phyloP scores from a whole-genome alignment of 2,329 filamentous ascomycete genomes.

The Allantophomopsis lycopodina region DNA sequence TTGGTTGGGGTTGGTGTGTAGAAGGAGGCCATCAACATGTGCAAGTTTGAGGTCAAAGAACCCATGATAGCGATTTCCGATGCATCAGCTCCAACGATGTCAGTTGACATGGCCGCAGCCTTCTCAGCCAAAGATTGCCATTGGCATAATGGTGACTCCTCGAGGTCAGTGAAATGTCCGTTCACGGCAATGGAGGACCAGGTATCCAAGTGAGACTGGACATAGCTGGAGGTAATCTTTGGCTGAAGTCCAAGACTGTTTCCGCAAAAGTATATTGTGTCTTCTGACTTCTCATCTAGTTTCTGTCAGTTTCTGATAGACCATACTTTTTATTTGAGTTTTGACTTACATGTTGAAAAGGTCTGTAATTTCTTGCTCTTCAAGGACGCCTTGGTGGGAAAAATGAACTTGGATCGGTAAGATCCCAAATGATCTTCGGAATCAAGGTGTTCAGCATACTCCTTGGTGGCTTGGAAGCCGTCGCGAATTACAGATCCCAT shows the following conservation, averaged over 20 bases:
- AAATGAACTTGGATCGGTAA: slow-evolving; percentile 59
- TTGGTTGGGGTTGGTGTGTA: slow-evolving; percentile 45
- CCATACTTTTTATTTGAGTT: too few relatives aligned
- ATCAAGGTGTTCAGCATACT: slow-evolving; percentile 41
- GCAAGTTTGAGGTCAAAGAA: slow-evolving; percentile 60
- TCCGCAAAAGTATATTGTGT: slow-evolving; percentile 70
- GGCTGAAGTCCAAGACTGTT: slow-evolving; percentile 85
- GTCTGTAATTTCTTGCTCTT: slow-evolving; percentile 40
- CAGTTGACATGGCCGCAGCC: slow-evolving; percentile 54
- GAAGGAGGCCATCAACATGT: slow-evolving; percentile 57
- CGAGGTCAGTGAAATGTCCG: slow-evolving; percentile 63
- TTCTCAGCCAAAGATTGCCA: slow-evolving; percentile 74
- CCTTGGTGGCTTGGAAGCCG: slow-evolving; percentile 4
- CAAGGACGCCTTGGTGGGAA: slow-evolving; percentile 62
- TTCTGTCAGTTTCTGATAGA: neutral
- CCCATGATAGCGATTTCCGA: slow-evolving; percentile 81
- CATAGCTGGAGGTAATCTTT: slow-evolving; percentile 45
- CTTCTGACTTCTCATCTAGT: slow-evolving; percentile 17
- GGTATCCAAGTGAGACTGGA: slow-evolving; percentile 63
- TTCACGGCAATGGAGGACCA: slow-evolving; percentile 79
- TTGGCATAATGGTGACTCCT: slow-evolving; percentile 51
- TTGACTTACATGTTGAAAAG: too few relatives aligned
- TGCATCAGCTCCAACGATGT: slow-evolving; percentile 59
- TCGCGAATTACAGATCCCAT: too few relatives aligned
- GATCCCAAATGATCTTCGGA: slow-evolving; percentile 41